phyloP scores from a whole-genome alignment of 139 green algal genomes.

The Haematococcus sp. region DNA sequence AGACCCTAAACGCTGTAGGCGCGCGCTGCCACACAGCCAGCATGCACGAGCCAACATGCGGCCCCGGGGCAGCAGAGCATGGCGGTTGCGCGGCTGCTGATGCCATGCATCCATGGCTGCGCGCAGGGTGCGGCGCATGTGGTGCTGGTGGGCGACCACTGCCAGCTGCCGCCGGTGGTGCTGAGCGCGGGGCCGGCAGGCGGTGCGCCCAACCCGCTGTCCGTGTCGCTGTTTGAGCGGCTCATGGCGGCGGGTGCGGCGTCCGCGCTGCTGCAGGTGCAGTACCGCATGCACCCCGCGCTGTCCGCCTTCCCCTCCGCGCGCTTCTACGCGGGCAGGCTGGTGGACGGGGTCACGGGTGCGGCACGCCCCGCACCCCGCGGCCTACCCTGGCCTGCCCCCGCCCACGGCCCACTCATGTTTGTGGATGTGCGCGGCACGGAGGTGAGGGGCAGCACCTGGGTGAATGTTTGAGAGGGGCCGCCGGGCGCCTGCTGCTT shows the following conservation, averaged over 20 bases:
- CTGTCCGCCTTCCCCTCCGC: conserved; percentile 72
- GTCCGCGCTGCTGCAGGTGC: conserved; percentile 57
- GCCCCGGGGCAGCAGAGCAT: no score
- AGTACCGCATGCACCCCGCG: conserved; percentile 87
- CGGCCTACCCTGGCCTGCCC: conserved; percentile 2
- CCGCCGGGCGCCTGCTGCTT: no score
- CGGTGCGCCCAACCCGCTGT: conserved; percentile 36
- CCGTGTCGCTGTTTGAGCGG: conserved; percentile 75
- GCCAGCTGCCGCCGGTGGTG: conserved; percentile 81
- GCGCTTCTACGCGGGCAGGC: conserved; percentile 56
- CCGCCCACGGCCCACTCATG: conserved; percentile 6
- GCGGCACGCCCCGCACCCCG: conserved; percentile 19
- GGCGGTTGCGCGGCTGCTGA: no score
- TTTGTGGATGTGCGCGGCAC: conserved; percentile 24
- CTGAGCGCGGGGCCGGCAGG: conserved; percentile 30
- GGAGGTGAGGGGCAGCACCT: conserved; percentile 13
- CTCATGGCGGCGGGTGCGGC: conserved; percentile 35
- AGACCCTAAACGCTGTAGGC: no score
- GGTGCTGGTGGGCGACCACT: conserved; percentile 81
- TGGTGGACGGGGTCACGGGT: conserved; percentile 30
- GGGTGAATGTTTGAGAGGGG: background rate
- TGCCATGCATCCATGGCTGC: no score
- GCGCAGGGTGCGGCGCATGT: conserved; percentile 17
- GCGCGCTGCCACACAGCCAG: no score
- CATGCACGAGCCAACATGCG: no score